Conservation (phyloP, 1,284 basidiomycete genomes). For the Boletus mariae region DNA sequence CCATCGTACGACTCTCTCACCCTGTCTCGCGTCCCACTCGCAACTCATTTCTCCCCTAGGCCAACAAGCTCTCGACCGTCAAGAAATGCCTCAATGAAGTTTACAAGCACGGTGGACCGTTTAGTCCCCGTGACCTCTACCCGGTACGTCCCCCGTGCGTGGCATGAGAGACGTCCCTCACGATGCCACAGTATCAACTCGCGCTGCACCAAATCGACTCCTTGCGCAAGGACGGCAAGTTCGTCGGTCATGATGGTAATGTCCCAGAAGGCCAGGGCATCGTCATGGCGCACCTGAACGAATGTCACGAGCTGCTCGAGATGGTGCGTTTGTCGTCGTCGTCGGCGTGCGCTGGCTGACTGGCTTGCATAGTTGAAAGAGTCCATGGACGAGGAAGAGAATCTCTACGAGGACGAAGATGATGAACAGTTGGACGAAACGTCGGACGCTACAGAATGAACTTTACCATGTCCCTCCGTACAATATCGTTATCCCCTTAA, state of each 20-base stretch:
- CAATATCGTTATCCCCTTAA: neutral
- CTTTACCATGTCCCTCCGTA: neutral
- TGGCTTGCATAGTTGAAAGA: slow-evolving; percentile 59
- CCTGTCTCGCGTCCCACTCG: neutral
- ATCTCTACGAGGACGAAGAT: slow-evolving; percentile 48
- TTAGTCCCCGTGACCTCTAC: slow-evolving; percentile 93
- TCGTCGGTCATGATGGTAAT: slow-evolving; percentile 76
- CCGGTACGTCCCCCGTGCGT: slow-evolving; percentile 56
- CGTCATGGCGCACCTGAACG: slow-evolving; percentile 91
- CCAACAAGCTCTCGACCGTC: slow-evolving; percentile 89
- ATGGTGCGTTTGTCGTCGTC: slow-evolving; percentile 55
- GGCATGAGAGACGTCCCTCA: slow-evolving; percentile 1
- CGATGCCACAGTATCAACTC: slow-evolving; percentile 77
- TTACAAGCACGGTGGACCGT: slow-evolving; percentile 93
- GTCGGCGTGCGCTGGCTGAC: neutral
- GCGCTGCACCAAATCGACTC: slow-evolving; percentile 95
- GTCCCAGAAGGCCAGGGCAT: slow-evolving; percentile 98
- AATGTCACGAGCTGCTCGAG: slow-evolving; percentile 93
- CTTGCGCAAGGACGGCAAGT: slow-evolving; percentile 90
- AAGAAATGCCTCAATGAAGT: slow-evolving; percentile 99
- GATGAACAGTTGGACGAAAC: slow-evolving; percentile 29
- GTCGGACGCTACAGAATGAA: slow-evolving; percentile 14
- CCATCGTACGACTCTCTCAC: slow-evolving; percentile 60
- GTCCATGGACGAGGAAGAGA: slow-evolving; percentile 67
- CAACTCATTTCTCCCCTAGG: slow-evolving; percentile 42